Percentiles rank a stretch among this genome's conserved stretches.
These are phyloP conservation scores for Buxus sempervirens DNA, from an alignment of 164 flowering plant genomes.

Conservation along the genomic window DNA sequence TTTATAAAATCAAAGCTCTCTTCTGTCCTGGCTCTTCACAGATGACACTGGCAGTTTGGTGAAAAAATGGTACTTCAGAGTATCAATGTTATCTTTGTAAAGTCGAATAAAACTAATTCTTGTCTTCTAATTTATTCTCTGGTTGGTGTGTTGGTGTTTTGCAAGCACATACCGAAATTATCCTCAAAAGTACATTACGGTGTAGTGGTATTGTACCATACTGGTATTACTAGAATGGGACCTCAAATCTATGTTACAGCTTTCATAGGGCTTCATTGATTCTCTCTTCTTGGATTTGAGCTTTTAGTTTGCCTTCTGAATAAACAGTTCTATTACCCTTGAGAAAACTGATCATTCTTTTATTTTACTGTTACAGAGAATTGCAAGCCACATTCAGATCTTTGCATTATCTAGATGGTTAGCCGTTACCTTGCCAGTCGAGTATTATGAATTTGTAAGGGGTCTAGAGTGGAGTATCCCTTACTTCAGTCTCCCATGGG, in stretches of 20 bases:
- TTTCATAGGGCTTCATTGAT: not conserved
- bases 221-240: not conserved
- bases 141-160: too few relatives aligned
- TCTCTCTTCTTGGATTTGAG: not conserved
- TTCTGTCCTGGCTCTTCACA: too few relatives aligned
- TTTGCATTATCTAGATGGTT: conserved; percentile 93
- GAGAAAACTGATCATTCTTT: not conserved
- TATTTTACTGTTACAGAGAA: conserved; percentile 55
- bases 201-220: too few relatives aligned
- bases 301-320: not conserved
- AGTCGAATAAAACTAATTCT: too few relatives aligned
- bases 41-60: too few relatives aligned
- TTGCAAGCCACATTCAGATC: conserved; percentile 75
- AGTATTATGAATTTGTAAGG: conserved; percentile 72
- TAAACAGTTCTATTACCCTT: not conserved
- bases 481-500: conserved; percentile 87
- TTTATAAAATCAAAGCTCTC: not conserved
- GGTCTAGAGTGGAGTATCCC: conserved; percentile 88
- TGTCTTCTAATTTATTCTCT: too few relatives aligned
- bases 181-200: too few relatives aligned
- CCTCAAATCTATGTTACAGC: not conserved
- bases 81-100: too few relatives aligned
- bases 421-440: conserved; percentile 64
- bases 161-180: too few relatives aligned
- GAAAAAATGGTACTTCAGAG: too few relatives aligned